A percentile compares a stretch with the other conserved stretches of the same genome.
phyloP scores from a whole-genome alignment of 768 basidiomycete genomes.

The Auriscalpium vulgare region DNA sequence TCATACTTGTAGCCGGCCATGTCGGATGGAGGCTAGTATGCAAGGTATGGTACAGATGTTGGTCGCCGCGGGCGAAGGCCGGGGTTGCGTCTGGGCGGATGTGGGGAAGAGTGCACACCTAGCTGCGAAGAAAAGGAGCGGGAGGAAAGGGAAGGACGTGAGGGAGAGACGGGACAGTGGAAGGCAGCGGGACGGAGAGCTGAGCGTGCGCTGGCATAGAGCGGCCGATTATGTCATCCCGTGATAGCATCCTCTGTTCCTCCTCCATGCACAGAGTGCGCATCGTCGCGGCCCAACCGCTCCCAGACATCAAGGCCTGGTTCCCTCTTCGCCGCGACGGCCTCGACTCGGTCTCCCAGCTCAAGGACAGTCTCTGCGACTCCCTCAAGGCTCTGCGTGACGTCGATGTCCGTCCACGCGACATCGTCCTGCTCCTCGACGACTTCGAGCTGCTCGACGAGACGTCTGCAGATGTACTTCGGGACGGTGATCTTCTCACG shows the following conservation, averaged over 20 bases:
- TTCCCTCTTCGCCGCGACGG: slow-evolving; percentile 1
- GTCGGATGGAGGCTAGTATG: slow-evolving; percentile 10
- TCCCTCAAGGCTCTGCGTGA: slow-evolving; percentile 9
- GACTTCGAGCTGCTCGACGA: slow-evolving; percentile 14
- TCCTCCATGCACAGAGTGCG: slow-evolving; percentile 11
- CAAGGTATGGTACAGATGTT: not conserved
- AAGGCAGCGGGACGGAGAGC: not conserved
- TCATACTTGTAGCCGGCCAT: slow-evolving; percentile 86
- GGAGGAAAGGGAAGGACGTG: not conserved
- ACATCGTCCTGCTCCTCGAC: slow-evolving; percentile 11
- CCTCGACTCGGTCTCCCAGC: not conserved
- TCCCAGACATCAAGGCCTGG: slow-evolving; percentile 14
- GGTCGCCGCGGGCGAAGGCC: not conserved
- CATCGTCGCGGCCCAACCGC: slow-evolving; percentile 1
- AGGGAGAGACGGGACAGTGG: not conserved
- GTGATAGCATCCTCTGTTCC: not conserved
- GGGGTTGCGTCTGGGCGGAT: not conserved
- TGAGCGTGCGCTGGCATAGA: not conserved
- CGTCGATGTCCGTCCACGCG: not conserved
- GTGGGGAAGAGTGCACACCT: not conserved
- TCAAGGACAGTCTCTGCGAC: slow-evolving; percentile 8
- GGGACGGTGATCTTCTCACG: slow-evolving; percentile 13
- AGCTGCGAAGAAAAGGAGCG: not conserved
- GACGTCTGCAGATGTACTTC: slow-evolving; percentile 5
- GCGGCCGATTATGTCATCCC: slow-evolving; percentile 7